Evolutionary conservation across 2,329 filamentous ascomycete species (phyloP), one percentile per base, ranked within the genome.

Genomic region (Epichloe baconii): DNA sequence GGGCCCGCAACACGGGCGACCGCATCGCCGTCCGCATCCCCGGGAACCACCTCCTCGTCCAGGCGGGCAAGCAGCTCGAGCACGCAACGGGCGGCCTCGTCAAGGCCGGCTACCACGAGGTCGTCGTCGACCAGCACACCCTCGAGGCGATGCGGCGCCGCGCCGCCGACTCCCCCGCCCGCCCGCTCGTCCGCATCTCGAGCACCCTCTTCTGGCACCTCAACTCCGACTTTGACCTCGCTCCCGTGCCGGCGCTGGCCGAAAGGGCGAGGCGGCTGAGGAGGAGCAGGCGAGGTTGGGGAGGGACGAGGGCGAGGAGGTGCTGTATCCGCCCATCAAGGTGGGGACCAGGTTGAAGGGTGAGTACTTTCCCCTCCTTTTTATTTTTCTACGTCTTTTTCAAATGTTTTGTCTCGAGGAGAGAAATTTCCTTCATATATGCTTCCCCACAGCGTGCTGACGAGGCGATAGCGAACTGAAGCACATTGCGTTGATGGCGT

Each of bases 11-110:
- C 71, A 81, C 78, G 2, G 78, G 78, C 44, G 70, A 68, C 54
- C 73, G 74, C 56, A 79, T 82, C 56, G 64, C 78, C 44, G 78
- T 82, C 55, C 72, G 73, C 64, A 81, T 82, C 56, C 78, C 0
- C 66, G 77, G 77, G 3, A 78, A 77, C 61, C 71, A 80, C 62
- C 68, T 82, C 15, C 71, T 82, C 15, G 78, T 82, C 6, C 78
- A 82, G 59, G 78, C 78, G 2, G 78, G 78, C 52, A 81, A 81
- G 68, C 78, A 82, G 66, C 69, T 82, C 51, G 78, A 82, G 68
- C 74, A 82, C 65, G 64, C 79, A 48, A 80, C 78, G 0, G 78
- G 78, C 47, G 78, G 78, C 0, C 72, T 82, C 36, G 69, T 82
- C 63, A 80, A 80, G 62, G 78, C 78, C 1, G 78, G 78, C 4